A percentile compares a stretch with the other conserved stretches of the same genome.
Evolutionary conservation across 805 yeast species (phyloP).

Genomic region (Priceomyces fermenticarens): DNA sequence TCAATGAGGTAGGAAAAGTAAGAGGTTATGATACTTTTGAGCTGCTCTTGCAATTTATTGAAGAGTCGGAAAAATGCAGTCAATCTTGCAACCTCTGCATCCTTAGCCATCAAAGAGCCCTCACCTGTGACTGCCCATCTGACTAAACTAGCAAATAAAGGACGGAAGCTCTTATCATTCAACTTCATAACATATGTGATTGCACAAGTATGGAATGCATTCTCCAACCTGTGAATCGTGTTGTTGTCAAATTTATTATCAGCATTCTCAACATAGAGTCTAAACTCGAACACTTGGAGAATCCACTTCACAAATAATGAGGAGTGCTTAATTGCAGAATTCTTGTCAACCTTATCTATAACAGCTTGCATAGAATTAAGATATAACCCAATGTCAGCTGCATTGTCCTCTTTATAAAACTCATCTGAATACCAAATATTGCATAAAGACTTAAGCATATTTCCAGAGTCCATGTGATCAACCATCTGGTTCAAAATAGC

Average conservation of each 20-base stretch:
- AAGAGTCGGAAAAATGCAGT: slow-evolving; percentile 81
- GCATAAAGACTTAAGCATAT: slow-evolving; percentile 59
- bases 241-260: slow-evolving; percentile 54
- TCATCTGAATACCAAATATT: slow-evolving; percentile 54
- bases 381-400: slow-evolving; percentile 58
- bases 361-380: slow-evolving; percentile 64
- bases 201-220: slow-evolving; percentile 69
- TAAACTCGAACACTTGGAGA: slow-evolving; percentile 67
- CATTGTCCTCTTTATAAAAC: slow-evolving; percentile 30
- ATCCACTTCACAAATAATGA: slow-evolving; percentile 66
- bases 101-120: slow-evolving; percentile 47
- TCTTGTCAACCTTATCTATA: slow-evolving; percentile 68
- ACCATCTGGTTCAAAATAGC: slow-evolving; percentile 61
- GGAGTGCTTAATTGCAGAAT: slow-evolving; percentile 69
- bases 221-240: slow-evolving; percentile 77
- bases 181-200: slow-evolving; percentile 80
- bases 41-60: slow-evolving; percentile 76
- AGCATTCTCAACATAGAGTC: slow-evolving; percentile 36
- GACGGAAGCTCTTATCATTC: slow-evolving; percentile 91
- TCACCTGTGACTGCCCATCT: slow-evolving; percentile 93
- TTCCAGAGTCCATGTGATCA: slow-evolving; percentile 63
- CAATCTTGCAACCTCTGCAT: slow-evolving; percentile 55
- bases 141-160: slow-evolving; percentile 79
- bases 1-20: slow-evolving; percentile 86
- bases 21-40: slow-evolving; percentile 83